A percentile compares a stretch with the other conserved stretches of the same genome.
These are phyloP conservation scores for Sclerospora graminicola DNA, from an alignment of 352 stramenopile species.

Conservation along the genomic window DNA sequence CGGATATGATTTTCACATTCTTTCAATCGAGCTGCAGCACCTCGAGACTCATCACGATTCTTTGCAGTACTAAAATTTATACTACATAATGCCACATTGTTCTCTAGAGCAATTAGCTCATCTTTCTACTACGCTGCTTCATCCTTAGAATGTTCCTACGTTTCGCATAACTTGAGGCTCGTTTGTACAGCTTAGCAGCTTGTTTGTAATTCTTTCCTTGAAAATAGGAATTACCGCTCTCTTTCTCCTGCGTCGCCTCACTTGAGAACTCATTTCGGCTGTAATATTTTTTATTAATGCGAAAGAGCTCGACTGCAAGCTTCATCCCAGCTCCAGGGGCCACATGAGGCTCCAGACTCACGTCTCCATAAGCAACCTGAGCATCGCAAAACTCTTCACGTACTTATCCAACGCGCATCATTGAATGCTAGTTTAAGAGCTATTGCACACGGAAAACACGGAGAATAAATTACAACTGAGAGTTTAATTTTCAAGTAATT, in stretches of 20 bases:
- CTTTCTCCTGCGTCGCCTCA: constrained; percentile 80
- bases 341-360: constrained; percentile 39
- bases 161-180: constrained; percentile 72
- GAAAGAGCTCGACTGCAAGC: constrained; percentile 45
- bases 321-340: constrained; percentile 37
- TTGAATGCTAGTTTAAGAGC: constrained; percentile 64
- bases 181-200: constrained; percentile 76
- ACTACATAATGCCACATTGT: constrained; percentile 79
- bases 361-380: constrained; percentile 66
- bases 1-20: constrained; percentile 77
- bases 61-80: constrained; percentile 61
- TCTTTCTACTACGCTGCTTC: constrained; percentile 51
- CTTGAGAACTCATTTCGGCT: constrained; percentile 57
- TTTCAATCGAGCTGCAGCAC: constrained; percentile 59
- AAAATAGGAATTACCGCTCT: constrained; percentile 74
- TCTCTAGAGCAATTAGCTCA: constrained; percentile 61
- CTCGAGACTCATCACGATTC: constrained; percentile 61
- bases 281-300: constrained; percentile 56
- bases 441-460: constrained; percentile 5
- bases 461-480: too few species aligned
- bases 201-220: constrained; percentile 77
- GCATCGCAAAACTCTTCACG: constrained; percentile 64
- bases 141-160: constrained; percentile 54
- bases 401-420: constrained; percentile 65
- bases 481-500: too few species aligned